Base-by-base conservation (phyloP, 106 monocot genomes). In the Allium cepa region DNA sequence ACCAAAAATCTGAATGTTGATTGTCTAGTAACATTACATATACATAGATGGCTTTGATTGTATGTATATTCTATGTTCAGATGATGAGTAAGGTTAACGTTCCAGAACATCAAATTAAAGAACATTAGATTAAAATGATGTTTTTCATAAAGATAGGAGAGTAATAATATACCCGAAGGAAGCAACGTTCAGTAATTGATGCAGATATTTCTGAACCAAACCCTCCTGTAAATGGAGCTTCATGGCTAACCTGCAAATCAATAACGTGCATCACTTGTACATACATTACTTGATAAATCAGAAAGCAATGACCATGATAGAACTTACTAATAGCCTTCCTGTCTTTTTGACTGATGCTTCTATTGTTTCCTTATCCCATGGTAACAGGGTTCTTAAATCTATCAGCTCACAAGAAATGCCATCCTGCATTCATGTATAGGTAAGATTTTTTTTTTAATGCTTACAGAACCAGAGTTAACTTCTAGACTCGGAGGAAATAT, bases 131-230 rank as follows among this genome's bases (percentile, higher is more conserved):
- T 62, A 62, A 12, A 45, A 47, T 16, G 17, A 17, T 49, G 3
- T 65, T 65, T 49, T 47, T 9, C 15, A 50, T 14, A 8, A 50
- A 9, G 11, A 18, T 6, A 7, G 50, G 48, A n/a, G n/a, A n/a
- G n/a, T n/a, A n/a, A n/a, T n/a, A n/a, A n/a, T n/a, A n/a, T n/a
- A n/a, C n/a, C n/a, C n/a, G n/a, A n/a, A n/a, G n/a, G n/a, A n/a
- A n/a, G n/a, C n/a, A n/a, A 15, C 87, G 79, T 69, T 97, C 92
- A 22, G 67, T 66, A 61, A 97, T 89, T 4, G 97, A 87, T 78
- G 97, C 84, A 69, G 89, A 79, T 67, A 97, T 97, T 75, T 97
- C 97, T 49, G 97, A 92, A 69, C 92, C 97, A 76, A 97, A 97
- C 52, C 97, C 97, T 77, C 92, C 92, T 14, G 92, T 97, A 13